Evolutionary conservation across 2,329 filamentous ascomycete species (phyloP), one percentile per base, ranked within the genome.

Genomic region (Cladosporium velox): DNA sequence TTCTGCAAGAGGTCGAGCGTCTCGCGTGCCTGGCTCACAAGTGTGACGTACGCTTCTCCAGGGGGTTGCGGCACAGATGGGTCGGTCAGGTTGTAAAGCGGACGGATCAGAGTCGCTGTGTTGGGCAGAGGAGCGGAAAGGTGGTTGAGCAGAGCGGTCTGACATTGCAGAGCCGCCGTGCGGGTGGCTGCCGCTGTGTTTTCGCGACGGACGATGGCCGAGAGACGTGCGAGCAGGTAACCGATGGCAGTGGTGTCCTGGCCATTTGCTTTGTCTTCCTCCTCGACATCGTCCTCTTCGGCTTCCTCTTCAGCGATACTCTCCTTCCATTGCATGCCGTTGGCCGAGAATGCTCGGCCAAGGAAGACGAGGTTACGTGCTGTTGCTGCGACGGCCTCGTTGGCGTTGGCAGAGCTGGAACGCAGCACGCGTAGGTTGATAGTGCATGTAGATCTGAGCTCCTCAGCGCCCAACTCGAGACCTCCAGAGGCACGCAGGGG

Each of bases 361-460:
- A 99, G 82, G 82, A 96, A 96, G 44, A 94, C 84, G 41, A 97
- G 82, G 69, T 97, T 92, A 70, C 92, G 90, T 4, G 91, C 87
- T 14, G 88, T 88, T 75, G 96, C 92, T 51, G 87, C 84, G 1
- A 91, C 91, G n/a, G 98, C 82, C 73, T 95, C 90, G 18, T 89
- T 88, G 11, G 70, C 69, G 14, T 70, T 65, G 8, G 94, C 77
- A 61, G 85, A 86, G 0, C 85, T 83, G 0, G 86, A 86, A 58
- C 87, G 87, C 54, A 97, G 79, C 57, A 84, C 83, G 67, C 81
- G 77, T 67, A 88, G 67, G 84, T 86, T 77, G 83, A 85, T 75
- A 80, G 86, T 78, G 80, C 79, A 83, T 28, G 88, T 76, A 57
- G 84, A 79, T 18, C 86, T 78, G 80, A 96, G 87, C 66, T 89